Base-by-base conservation (phyloP, 345 rosid species). In the Lagerstroemia speciosa region DNA sequence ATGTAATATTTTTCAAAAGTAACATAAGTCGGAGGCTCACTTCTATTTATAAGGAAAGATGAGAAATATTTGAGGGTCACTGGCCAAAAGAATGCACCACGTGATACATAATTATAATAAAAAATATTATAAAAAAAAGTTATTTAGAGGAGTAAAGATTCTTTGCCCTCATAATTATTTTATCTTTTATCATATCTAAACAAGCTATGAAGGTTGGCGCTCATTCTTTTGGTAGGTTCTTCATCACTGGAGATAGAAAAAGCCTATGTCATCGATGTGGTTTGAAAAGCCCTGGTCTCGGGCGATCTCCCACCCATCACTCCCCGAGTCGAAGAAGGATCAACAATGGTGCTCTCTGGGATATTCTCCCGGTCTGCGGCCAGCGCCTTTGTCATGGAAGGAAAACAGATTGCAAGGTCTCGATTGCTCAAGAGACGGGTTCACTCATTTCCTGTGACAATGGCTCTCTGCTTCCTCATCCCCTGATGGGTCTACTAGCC, bases 401-500 rank as follows among this genome's bases (percentile, higher is more conserved):
- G 71, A 67, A 74, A 75, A 53, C 78, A 64, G 46, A 15, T 45
- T 69, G 66, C 64, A 29, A 62, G 70, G 38, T 67, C 76, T 60
- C 71, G 78, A 32, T 65, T 65, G 14, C 57, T 78, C 0, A 78
- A 73, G 76, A 74, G 69, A 37, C 80, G 80, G 81, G 69, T 84
- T 72, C 89, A 84, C 62, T 74, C 70, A 30, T 75, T 89, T 81
- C 90, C 92, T 62, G 62, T 77, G 43, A 66, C 82, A 62, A 60
- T 82, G 17, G 60, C 82, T 9, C 72, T 86, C 73, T 78, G 83
- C 45, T 69, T 87, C 84, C 76, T 83, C 82, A 76, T 78, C n/a
- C 93, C 86, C 67, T 86, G 93, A 89, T 77, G 78, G 72, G 76
- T 81, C 83, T 86, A 53, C 1, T 14, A n/a, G 58, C 17, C 46